Conservation (phyloP, 306 rosid genomes). For the Psophocarpus tetragonolobus region DNA sequence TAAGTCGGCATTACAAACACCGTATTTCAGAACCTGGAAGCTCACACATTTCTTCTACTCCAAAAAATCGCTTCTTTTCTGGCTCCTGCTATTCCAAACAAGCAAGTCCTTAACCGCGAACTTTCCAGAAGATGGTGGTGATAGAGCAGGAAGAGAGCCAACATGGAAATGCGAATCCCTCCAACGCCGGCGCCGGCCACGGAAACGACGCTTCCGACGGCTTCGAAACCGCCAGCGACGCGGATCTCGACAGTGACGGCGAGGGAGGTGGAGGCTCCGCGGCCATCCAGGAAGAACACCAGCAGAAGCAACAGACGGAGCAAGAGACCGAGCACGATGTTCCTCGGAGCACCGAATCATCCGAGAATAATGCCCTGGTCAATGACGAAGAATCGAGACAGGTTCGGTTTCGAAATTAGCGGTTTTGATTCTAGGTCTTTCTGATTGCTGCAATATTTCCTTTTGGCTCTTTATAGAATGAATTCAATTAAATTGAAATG, state of each 20-base stretch:
- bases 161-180: slow-evolving; percentile 9
- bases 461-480: neutral
- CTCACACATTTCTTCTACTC: neutral
- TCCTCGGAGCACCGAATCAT: slow-evolving; percentile 16
- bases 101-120: neutral
- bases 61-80: slow-evolving; percentile 2
- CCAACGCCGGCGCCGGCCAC: neutral
- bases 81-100: neutral
- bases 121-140: slow-evolving; percentile 39
- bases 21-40: neutral
- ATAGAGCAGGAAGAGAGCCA: slow-evolving; percentile 16
- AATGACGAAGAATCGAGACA: slow-evolving; percentile 34
- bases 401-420: slow-evolving; percentile 21
- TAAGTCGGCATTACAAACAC: neutral
- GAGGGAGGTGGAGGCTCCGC: neutral
- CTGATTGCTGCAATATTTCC: neutral
- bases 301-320: neutral
- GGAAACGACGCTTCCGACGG: slow-evolving; percentile 43
- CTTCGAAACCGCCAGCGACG: slow-evolving; percentile 55
- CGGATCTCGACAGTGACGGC: slow-evolving; percentile 29
- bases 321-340: slow-evolving; percentile 11
- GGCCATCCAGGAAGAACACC: neutral
- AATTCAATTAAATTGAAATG: neutral
- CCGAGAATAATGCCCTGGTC: slow-evolving; percentile 31
- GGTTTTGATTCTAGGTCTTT: neutral